Base-by-base conservation (phyloP, 2,329 filamentous ascomycete species). In the Pseudocercospora macadamiae region DNA sequence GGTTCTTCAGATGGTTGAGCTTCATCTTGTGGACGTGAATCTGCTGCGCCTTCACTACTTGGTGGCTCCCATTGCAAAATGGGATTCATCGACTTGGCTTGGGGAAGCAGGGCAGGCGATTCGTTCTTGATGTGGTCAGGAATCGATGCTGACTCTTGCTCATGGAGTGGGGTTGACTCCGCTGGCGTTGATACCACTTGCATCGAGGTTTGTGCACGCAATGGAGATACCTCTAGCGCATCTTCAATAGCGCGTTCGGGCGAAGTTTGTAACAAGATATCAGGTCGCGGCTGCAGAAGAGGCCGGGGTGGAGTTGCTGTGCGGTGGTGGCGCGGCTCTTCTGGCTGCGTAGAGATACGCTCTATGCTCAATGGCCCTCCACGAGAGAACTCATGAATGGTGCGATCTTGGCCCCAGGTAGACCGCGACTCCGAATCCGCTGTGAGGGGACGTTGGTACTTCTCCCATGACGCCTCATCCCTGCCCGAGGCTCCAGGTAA, bases 11-110 rank as follows among this genome's bases (percentile, higher is more conserved):
- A 19, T 3, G 6, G 30, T 6, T 52, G 45, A 10, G 16, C 21
- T 21, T 51, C 37, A 9, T 54, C 36, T 14, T 45, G 54, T 23
- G 30, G 30, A 16, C 54, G 51, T 4, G 57, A 52, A 14, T 65
- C 59, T n/a, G 57, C 36, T 45, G 63, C 61, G 3, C 63, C 61
- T 34, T 63, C 61, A 32, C 47, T 64, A n/a, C 59, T 60, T 9
- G 61, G 57, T 3, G 58, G 58, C 25, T 62, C 63, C 19, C 30
- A 60, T 16, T 47, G 25, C 32, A 45, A 28, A 4, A 44, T 21
- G 28, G 48, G 53, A n/a, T 48, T 51, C 6, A n/a, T 14, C 10
- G 34, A 42, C 16, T n/a, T 6, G 6, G 36, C 36, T 18, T 12
- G 25, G 9, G 16, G 19, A 23, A 3, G 44, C 3, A 16, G 14